A percentile compares a stretch with the other conserved stretches of the same genome.
These are phyloP conservation scores for Tetragonia tetragonoides DNA, from an alignment of 148 eudicot species.

Conservation along the genomic window DNA sequence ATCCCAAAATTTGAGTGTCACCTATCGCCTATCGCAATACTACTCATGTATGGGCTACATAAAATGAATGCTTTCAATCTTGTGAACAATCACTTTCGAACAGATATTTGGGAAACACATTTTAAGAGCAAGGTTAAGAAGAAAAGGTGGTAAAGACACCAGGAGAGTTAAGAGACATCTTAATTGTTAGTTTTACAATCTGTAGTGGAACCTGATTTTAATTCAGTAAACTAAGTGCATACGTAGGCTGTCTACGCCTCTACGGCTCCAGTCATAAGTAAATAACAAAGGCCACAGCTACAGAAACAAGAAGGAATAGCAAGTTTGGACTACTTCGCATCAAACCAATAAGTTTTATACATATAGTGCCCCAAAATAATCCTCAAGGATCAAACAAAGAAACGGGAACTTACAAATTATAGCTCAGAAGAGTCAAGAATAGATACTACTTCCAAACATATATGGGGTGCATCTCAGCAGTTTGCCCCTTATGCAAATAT, in stretches of 20 bases:
- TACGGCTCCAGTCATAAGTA: not conserved
- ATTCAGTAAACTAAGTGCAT: not conserved
- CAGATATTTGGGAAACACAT: not conserved
- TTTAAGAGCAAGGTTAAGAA: not conserved
- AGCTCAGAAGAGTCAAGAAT: not conserved
- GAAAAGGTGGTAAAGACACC: not conserved
- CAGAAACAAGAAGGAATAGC: not conserved
- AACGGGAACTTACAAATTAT: not conserved
- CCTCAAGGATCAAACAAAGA: not conserved
- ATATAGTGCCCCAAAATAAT: not conserved
- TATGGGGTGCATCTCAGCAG: not conserved
- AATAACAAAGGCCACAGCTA: not conserved
- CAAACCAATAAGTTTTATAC: too few species aligned
- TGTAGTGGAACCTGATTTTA: not conserved
- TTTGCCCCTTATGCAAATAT: not conserved
- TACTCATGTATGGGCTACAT: not conserved
- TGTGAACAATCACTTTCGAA: not conserved
- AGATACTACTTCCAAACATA: not conserved
- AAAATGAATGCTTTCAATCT: not conserved
- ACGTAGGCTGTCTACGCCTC: not conserved
- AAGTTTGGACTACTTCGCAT: not conserved
- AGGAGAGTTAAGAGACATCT: not conserved
- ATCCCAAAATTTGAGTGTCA: not conserved
- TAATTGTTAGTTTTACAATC: not conserved
- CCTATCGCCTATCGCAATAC: not conserved